Evolutionary conservation across 2,329 filamentous ascomycete genomes (phyloP), one percentile per base, ranked within the genome.

Genomic region (Boeremia exigua): DNA sequence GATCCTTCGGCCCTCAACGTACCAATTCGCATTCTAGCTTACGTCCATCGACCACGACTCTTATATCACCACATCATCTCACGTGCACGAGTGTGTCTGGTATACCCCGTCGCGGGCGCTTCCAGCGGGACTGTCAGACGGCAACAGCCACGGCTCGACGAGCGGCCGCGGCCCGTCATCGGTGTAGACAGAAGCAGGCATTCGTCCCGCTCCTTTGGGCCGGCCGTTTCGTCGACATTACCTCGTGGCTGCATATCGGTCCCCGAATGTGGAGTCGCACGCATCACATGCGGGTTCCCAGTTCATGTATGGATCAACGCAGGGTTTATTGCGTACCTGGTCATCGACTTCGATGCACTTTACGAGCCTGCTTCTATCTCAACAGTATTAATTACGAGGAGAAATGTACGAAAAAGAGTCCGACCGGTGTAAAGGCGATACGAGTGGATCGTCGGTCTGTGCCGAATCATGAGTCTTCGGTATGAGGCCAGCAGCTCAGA

Each of bases 141-240:
- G 57, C 54, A 38, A 42, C 15, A 51, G 47, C 53, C 47, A 51
- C 47, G 53, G 53, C 47, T 44, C 53, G 53, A 43, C 12, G 23
- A 61, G 47, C 61, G 58, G 62, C 54, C 53, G 38, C 63, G 63
- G 61, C 60, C 63, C 61, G 63, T 52, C 27, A 52, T 51, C 58
- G 62, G 61, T 59, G 42, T 42, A 33, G 36, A 37, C 36, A 29
- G 54, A 23, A 23, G 19, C 19, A 23, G 27, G 34, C 39, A 51
- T 34, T 19, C n/a, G 11, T 15, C 10, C 19, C 32, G 34, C 37
- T 39, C 17, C 32, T 17, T 45, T 43, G 50, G 42, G 48, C 37
- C 39, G 34, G 39, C 49, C 46, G 49, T 29, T 17, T 37, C 36
- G 45, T 42, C 46, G 32, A 52, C 17, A 40, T 37, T 12, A 38